Evolutionary conservation across 495 filamentous ascomycete species (phyloP).

Genomic region (Aspergillus asperescens): DNA sequence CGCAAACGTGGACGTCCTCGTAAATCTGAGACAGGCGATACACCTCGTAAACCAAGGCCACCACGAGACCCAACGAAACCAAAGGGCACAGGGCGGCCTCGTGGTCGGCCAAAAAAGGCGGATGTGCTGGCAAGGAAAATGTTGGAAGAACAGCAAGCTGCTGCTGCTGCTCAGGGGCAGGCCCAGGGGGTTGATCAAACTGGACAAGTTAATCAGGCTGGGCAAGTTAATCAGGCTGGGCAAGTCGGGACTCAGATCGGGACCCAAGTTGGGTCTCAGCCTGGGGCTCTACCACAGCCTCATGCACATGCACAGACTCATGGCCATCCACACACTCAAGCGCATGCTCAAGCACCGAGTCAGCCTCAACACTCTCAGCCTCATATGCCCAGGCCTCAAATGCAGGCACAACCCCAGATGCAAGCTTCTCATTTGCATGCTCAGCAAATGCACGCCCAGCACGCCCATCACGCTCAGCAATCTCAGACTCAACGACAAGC

Average conservation of each 20-base stretch:
- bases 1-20: constrained; percentile 38
- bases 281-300: neutral
- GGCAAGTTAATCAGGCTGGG: neutral
- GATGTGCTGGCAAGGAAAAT: constrained; percentile 29
- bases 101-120: constrained; percentile 37
- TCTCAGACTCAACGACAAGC: neutral
- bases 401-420: neutral
- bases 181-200: neutral
- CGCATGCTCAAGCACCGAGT: neutral
- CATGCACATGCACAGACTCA: neutral
- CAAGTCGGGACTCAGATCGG: neutral
- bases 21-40: constrained; percentile 28
- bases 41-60: constrained; percentile 23
- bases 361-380: constrained; percentile 2
- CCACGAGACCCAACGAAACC: constrained; percentile 21
- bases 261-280: neutral
- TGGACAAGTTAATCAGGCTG: neutral
- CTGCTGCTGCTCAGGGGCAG: constrained; percentile 23
- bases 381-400: neutral
- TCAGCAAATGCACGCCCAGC: neutral
- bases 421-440: neutral
- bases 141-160: constrained; percentile 17
- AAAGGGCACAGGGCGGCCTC: constrained; percentile 33
- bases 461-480: neutral
- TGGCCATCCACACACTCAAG: neutral